A percentile compares a stretch with the other conserved stretches of the same genome.
phyloP scores from a whole-genome alignment of 805 yeast genomes.

The Lipomyces starkeyi region DNA sequence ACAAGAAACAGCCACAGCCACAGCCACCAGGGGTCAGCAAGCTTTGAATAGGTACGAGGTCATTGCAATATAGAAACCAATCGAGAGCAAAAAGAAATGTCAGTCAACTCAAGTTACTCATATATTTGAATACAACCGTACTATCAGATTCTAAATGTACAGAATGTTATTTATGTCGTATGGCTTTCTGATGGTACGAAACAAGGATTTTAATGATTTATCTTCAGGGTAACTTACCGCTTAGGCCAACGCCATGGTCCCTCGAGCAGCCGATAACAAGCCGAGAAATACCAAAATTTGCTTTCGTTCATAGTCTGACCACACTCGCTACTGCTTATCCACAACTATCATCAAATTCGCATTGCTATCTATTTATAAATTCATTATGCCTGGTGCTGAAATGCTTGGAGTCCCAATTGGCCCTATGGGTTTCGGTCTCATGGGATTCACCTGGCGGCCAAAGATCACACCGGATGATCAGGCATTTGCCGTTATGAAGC shows the following conservation, averaged over 20 bases:
- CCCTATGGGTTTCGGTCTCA: slow-evolving; percentile 70
- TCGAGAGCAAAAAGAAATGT: not conserved
- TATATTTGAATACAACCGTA: not conserved
- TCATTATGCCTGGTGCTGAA: not conserved
- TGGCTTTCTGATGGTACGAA: not conserved
- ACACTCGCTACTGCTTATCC: not conserved
- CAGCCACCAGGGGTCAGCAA: not conserved
- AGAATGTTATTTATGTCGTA: not conserved
- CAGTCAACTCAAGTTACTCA: not conserved
- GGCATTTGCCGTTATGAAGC: slow-evolving; percentile 58
- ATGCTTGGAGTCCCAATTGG: slow-evolving; percentile 36
- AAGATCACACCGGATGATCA: slow-evolving; percentile 49
- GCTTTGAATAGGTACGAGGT: not conserved
- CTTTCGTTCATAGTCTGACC: too few species aligned
- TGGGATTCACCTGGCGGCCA: slow-evolving; percentile 77
- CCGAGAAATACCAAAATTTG: too few species aligned
- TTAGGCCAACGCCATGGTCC: not conserved
- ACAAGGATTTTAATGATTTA: not conserved
- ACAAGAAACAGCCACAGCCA: not conserved
- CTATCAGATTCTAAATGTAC: not conserved
- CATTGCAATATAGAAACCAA: not conserved
- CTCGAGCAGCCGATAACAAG: not conserved
- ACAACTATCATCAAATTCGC: not conserved
- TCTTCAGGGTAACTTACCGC: not conserved
- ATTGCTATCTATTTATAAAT: too few species aligned